Percentiles rank a stretch among this genome's conserved stretches.
Conservation (phyloP, 306 rosid genomes). For the Sicyos baderoa region DNA sequence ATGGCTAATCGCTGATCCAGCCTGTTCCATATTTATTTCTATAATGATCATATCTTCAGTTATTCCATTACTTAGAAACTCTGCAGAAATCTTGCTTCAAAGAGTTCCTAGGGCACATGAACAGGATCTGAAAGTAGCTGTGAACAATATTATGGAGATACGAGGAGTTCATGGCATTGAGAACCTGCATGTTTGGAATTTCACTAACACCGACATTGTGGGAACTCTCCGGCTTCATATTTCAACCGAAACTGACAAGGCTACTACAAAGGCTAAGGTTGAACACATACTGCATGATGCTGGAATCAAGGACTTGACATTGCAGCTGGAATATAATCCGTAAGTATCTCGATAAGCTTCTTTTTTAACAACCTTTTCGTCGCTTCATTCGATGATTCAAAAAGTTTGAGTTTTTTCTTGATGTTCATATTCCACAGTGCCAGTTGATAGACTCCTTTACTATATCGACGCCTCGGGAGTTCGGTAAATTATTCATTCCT, state of each 20-base stretch:
- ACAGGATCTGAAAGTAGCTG: constrained; percentile 49
- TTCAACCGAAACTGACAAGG: constrained; percentile 56
- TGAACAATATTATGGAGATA: constrained; percentile 43
- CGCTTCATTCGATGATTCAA: background rate
- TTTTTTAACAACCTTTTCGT: background rate
- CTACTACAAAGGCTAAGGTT: constrained; percentile 42
- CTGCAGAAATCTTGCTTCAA: constrained; percentile 86
- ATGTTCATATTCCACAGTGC: background rate
- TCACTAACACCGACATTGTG: constrained; percentile 70
- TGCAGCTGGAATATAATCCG: constrained; percentile 62
- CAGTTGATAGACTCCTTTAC: background rate
- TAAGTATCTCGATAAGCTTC: background rate
- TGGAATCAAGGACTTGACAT: constrained; percentile 78
- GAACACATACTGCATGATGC: constrained; percentile 49
- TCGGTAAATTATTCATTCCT: background rate
- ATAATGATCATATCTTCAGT: constrained; percentile 74
- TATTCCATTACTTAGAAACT: constrained; percentile 76
- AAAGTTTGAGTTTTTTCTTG: background rate
- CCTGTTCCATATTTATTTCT: constrained; percentile 89
- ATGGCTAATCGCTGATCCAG: constrained; percentile 95
- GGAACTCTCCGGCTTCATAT: constrained; percentile 74
- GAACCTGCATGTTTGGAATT: constrained; percentile 70
- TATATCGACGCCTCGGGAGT: background rate
- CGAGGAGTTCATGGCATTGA: constrained; percentile 54
- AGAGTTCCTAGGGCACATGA: constrained; percentile 65